Base-by-base conservation (phyloP, 495 filamentous ascomycete species). In the Chaetomium cochliodes region DNA sequence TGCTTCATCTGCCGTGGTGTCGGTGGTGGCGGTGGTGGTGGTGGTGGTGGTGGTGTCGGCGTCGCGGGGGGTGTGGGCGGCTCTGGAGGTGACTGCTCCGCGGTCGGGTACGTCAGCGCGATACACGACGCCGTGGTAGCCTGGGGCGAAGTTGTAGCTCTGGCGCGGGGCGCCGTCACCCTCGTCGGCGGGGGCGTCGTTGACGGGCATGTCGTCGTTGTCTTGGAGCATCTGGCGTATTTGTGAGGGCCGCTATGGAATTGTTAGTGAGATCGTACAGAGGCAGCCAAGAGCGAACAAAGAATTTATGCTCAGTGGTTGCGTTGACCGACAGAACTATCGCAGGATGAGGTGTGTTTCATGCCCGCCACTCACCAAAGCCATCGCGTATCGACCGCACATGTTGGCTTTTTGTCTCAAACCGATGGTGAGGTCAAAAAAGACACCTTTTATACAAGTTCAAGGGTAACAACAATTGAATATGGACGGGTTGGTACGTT, bases 101-200 rank as follows among this genome's bases (percentile, higher is more conserved):
- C 74, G 75, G 47, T 87, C 86, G 15, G 84, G 81, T 6, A 81
- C 79, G 52, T 92, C 85, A 33, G 91, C 93, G 66, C 93, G 86
- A 71, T 97, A 97, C 25, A 98, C 89, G 18, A 90, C 82, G 53
- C 96, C 93, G 70, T 91, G 79, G 69, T 90, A 90, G 2, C 92
- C 90, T 0, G 94, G 94, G 0, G 94, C 92, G 69, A 98, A 94
- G 72, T 98, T 98, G 77, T 94, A 96, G 56, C 84, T 90, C 70
- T 92, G 89, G 53, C 90, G 83, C 3, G 90, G 84, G 33, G 86
- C 86, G 13, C 67, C 67, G 23, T 74, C 70, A 5, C 72, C 74
- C 26, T 83, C 79, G 65, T 96, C 91, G 2, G 87, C 85, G 16
- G 91, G 90, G 6, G 85, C 87, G 51, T 94, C 89, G 60, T 90